These are phyloP conservation scores for Chaetomium fimeti DNA, from an alignment of 495 filamentous ascomycete species.

Conservation along the genomic window DNA sequence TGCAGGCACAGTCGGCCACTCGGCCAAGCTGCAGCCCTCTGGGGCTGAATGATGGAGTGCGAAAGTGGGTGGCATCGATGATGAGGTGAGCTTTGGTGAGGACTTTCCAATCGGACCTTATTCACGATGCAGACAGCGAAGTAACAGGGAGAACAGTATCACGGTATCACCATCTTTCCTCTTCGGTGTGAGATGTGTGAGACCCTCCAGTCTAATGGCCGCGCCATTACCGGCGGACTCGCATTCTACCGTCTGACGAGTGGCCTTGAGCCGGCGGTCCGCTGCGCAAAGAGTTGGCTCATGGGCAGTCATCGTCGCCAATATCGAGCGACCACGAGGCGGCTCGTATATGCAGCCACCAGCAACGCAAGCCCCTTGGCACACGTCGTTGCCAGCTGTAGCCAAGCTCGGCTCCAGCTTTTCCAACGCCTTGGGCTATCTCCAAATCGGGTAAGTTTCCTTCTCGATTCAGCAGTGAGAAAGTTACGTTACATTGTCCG, in stretches of 20 bases:
- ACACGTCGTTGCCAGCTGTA: slow-evolving; percentile 1
- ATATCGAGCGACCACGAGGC: slow-evolving; percentile 2
- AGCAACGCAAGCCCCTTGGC: slow-evolving; percentile 6
- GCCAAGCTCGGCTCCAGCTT: not conserved
- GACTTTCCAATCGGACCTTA: not conserved
- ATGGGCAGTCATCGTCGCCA: not conserved
- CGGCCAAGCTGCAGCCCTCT: not conserved
- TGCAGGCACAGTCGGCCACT: not conserved
- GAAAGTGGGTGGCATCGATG: not conserved
- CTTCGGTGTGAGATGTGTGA: not conserved
- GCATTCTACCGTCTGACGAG: slow-evolving; percentile 6
- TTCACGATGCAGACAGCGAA: not conserved
- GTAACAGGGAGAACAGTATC: too few relatives aligned
- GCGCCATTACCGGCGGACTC: not conserved
- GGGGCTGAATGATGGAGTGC: not conserved
- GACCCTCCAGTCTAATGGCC: not conserved
- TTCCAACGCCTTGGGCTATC: not conserved
- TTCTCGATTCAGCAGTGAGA: not conserved
- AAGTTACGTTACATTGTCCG: too few relatives aligned
- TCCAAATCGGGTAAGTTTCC: not conserved
- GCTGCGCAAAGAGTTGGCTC: not conserved
- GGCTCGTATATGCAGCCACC: slow-evolving; percentile 17
- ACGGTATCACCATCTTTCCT: too few relatives aligned
- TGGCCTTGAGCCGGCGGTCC: not conserved
- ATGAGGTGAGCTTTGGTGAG: slow-evolving; percentile 1